These are phyloP conservation scores for Purshia tridentata DNA, from an alignment of 306 rosid genomes.

Conservation along the genomic window DNA sequence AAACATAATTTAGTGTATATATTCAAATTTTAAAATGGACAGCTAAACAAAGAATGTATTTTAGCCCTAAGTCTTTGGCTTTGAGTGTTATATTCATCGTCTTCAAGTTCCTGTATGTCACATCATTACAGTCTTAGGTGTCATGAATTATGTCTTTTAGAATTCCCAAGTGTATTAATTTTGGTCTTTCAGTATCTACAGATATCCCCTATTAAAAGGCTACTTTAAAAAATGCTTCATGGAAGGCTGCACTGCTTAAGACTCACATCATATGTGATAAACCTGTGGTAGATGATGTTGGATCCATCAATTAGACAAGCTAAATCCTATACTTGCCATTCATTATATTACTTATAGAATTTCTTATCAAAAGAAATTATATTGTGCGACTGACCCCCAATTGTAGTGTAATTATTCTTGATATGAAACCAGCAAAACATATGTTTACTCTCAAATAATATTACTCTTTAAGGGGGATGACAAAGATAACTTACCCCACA, in stretches of 20 bases:
- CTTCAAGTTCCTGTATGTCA: too few species aligned
- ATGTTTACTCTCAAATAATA: not conserved
- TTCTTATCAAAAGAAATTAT: not conserved
- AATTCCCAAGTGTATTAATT: too few species aligned
- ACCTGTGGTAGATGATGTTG: too few species aligned
- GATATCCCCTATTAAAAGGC: too few species aligned
- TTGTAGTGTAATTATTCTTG: not conserved
- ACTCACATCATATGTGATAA: too few species aligned
- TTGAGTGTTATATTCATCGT: too few species aligned
- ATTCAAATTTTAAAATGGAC: slow-evolving; percentile 8
- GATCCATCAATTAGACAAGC: not conserved
- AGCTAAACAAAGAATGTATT: not conserved
- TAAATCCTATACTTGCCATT: not conserved
- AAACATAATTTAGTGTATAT: slow-evolving; percentile 18
- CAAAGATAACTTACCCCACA: slow-evolving; percentile 66
- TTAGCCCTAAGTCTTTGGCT: too few species aligned
- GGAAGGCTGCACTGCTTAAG: too few species aligned
- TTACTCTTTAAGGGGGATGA: not conserved
- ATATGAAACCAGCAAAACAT: not conserved
- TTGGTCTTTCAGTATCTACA: too few species aligned
- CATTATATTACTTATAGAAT: not conserved
- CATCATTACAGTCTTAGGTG: too few species aligned
- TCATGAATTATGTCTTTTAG: too few species aligned
- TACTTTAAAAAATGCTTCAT: too few species aligned
- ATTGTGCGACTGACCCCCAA: not conserved